phyloP scores from a whole-genome alignment of 495 filamentous ascomycete species.

The Hypoxylon subgilvum region DNA sequence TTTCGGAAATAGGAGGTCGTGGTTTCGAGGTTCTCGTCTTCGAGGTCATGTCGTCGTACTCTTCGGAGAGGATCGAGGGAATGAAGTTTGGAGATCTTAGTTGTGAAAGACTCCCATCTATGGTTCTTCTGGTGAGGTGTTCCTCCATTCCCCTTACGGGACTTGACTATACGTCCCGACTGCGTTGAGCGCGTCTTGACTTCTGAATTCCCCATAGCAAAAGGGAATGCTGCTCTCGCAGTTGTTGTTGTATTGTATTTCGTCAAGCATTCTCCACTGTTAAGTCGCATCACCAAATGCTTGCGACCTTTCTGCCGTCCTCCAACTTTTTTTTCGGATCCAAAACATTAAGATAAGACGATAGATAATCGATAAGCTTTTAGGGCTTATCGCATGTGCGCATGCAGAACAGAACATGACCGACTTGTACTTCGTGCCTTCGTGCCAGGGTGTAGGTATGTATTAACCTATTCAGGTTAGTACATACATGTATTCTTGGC shows the following conservation, averaged over 20 bases:
- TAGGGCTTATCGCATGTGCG: background rate
- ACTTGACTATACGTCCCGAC: slow-evolving; percentile 69
- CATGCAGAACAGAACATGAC: background rate
- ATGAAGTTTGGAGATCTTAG: slow-evolving; percentile 89
- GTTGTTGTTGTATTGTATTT: too few relatives aligned
- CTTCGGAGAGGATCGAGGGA: slow-evolving; percentile 86
- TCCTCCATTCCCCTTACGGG: slow-evolving; percentile 64
- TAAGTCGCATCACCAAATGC: too few relatives aligned
- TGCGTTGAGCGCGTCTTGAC: slow-evolving; percentile 60
- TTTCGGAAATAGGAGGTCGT: slow-evolving; percentile 80
- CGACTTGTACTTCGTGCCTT: too few relatives aligned
- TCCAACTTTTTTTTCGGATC: slow-evolving; percentile 21
- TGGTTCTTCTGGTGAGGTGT: slow-evolving; percentile 81
- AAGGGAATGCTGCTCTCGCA: background rate
- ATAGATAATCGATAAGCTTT: slow-evolving; percentile 18
- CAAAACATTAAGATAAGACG: slow-evolving; percentile 7
- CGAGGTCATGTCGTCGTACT: slow-evolving; percentile 80
- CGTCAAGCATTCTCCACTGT: too few relatives aligned
- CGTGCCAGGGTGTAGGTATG: background rate
- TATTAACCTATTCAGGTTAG: too few relatives aligned
- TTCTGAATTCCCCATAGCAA: background rate
- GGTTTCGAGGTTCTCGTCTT: slow-evolving; percentile 71
- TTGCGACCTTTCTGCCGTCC: slow-evolving; percentile 5
- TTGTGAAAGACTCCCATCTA: slow-evolving; percentile 88
- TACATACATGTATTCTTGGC: too few relatives aligned